Base-by-base conservation (phyloP, 768 basidiomycete genomes). In the Mycena polygramma region DNA sequence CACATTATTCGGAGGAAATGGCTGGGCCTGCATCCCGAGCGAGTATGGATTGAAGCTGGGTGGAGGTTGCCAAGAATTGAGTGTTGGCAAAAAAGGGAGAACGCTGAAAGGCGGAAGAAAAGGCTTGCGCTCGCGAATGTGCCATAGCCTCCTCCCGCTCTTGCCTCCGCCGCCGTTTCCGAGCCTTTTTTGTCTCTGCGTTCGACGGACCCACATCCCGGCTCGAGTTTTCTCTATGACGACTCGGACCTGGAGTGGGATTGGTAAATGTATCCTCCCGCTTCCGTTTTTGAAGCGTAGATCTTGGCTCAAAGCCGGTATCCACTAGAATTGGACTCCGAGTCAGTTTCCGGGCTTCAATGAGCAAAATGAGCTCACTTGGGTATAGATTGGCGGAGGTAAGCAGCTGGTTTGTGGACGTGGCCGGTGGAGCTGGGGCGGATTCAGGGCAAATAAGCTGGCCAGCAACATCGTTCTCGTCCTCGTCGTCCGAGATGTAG, bases 111-210 rank as follows among this genome's bases (percentile, higher is more conserved):
- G 30, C 30, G 59, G 59, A 8, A 60, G 45, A 43, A 60, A n/a
- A 46, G 4, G 45, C 15, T 67, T 75, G 57, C 41, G 20, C 63
- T 39, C 74, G 61, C 19, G 53, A 49, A 36, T 74, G 76, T 43
- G 76, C 77, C 45, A 77, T 76, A 11, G 64, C 61, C 73, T 80
- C 78, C 62, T 82, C 77, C 13, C 79, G 77, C 68, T 85, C 82
- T 30, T 80, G 70, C 70, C 76, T 82, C 39, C 81, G 79, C 35
- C 83, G 78, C 11, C 82, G 77, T 72, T 86, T 87, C 66, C 80
- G 81, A 19, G 81, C 80, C 63, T 83, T 85, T 75, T 84, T 85
- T 55, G 69, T 63, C 43, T 73, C 72, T 4, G 35, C 7, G 9
- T 53, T 54, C 13, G 54, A 26, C 0, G 39, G 9, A 13, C 46